A percentile compares a stretch with the other conserved stretches of the same genome.
Evolutionary conservation across 2,329 filamentous ascomycete species (phyloP).

Genomic region (Sporothrix variecibatus): DNA sequence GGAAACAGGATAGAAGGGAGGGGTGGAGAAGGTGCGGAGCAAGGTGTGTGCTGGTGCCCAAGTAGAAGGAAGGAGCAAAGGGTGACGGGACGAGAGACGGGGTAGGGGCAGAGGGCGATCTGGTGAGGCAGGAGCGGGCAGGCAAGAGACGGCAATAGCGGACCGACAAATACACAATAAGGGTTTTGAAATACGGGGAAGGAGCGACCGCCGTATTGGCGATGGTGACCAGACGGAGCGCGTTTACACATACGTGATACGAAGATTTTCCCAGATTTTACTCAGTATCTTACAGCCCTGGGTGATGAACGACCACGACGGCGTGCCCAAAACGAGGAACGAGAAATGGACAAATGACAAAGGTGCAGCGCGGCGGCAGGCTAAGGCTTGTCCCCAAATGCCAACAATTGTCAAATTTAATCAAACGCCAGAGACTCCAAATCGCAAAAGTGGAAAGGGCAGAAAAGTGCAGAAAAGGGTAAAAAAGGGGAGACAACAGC

Average conservation of each 20-base stretch:
- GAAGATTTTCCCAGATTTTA: not conserved
- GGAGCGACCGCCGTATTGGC: not conserved
- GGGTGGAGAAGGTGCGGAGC: slow-evolving; percentile 9
- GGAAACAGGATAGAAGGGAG: not conserved
- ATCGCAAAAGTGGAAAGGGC: not conserved
- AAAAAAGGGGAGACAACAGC: not conserved
- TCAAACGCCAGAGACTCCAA: not conserved
- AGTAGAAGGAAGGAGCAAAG: not conserved
- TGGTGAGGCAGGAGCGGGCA: not conserved
- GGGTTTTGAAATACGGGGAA: not conserved
- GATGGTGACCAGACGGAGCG: not conserved
- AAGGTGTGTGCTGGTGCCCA: slow-evolving; percentile 18
- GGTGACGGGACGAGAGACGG: not conserved
- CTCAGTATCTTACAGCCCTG: not conserved
- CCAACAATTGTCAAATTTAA: not conserved
- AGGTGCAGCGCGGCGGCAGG: not conserved
- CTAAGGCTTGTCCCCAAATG: not conserved
- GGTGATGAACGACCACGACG: not conserved
- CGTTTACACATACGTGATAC: not conserved
- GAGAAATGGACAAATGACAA: not conserved
- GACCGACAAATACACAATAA: not conserved
- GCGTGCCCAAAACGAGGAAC: not conserved
- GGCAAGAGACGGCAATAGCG: not conserved
- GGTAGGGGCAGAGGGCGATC: not conserved
- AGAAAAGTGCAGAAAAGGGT: not conserved